These are phyloP conservation scores for Rosa lucieae DNA, from an alignment of 306 rosid species.

Conservation along the genomic window DNA sequence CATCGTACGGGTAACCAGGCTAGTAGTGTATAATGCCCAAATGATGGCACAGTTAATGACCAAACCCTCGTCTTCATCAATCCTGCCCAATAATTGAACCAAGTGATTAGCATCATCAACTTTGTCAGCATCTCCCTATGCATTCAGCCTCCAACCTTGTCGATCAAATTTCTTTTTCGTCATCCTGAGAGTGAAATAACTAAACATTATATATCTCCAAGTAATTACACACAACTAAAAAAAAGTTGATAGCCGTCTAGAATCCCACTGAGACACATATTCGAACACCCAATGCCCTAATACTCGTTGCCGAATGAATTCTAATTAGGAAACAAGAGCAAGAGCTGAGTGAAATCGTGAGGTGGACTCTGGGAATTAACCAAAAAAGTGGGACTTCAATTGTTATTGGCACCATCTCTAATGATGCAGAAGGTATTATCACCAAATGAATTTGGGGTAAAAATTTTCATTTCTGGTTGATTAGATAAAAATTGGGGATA, in stretches of 20 bases:
- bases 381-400: not conserved
- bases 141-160: not conserved
- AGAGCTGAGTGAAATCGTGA: not conserved
- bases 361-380: not conserved
- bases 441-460: no score
- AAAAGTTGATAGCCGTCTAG: not conserved
- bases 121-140: not conserved
- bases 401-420: no score
- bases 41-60: not conserved
- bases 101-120: not conserved
- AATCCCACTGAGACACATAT: not conserved
- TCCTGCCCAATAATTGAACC: not conserved
- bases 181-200: slow-evolving; percentile 4
- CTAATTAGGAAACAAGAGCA: not conserved
- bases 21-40: no score
- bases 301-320: not conserved
- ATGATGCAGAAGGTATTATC: no score
- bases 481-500: not conserved
- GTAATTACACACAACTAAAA: not conserved
- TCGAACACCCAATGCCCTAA: not conserved
- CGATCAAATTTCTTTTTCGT: not conserved
- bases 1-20: no score
- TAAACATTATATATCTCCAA: not conserved
- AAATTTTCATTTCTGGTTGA: no score
- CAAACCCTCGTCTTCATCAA: not conserved